Evolutionary conservation across 164 flowering plant species (phyloP).

Genomic region (Annona squamosa): DNA sequence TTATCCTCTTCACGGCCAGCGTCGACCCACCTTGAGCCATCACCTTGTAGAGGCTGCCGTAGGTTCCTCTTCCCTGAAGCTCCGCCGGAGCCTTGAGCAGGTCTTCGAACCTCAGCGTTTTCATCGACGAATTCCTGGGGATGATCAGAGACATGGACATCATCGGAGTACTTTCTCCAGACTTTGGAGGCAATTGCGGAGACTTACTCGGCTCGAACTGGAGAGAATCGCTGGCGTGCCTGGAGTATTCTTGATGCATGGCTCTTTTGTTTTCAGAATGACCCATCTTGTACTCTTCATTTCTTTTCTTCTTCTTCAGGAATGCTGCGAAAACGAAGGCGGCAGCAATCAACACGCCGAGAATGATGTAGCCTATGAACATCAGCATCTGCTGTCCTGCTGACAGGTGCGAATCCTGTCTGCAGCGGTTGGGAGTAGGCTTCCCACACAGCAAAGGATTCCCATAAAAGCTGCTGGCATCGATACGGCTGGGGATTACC

Average conservation of each 20-base stretch:
- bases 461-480: conserved; percentile 20
- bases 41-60: conserved; percentile 58
- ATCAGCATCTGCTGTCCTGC: conserved; percentile 27
- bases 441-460: conserved; percentile 46
- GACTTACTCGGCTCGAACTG: conserved; percentile 28
- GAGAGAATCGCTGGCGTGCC: conserved; percentile 11
- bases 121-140: conserved; percentile 35
- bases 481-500: conserved; percentile 16
- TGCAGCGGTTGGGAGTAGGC: conserved; percentile 32
- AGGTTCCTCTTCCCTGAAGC: conserved; percentile 55
- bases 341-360: conserved; percentile 21
- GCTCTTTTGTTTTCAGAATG: conserved; percentile 15
- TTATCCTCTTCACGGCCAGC: conserved; percentile 65
- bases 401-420: conserved; percentile 11
- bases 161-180: conserved; percentile 26
- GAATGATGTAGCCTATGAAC: conserved; percentile 32
- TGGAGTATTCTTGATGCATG: conserved; percentile 17
- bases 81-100: conserved; percentile 67
- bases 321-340: conserved; percentile 14
- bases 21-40: conserved; percentile 23
- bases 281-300: conserved; percentile 11
- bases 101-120: conserved; percentile 50
- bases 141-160: conserved; percentile 31
- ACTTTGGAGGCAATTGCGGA: conserved; percentile 21
- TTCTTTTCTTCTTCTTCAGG: conserved; percentile 18